These are phyloP conservation scores for Pichia occidentalis DNA, from an alignment of 805 yeast genomes.

Conservation along the genomic window DNA sequence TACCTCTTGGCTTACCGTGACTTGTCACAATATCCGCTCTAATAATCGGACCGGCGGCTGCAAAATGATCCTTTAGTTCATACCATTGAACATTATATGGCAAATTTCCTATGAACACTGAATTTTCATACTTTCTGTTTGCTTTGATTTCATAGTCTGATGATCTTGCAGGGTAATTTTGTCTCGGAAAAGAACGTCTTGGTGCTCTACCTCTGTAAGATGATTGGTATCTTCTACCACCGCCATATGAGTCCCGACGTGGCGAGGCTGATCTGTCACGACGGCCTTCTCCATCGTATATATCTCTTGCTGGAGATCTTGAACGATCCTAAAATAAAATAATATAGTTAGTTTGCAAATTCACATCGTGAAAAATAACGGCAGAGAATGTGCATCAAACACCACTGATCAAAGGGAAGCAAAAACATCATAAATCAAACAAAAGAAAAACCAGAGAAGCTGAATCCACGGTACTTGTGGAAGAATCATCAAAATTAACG, in stretches of 20 bases:
- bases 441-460: no score
- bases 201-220: slow-evolving; percentile 21
- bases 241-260: slow-evolving; percentile 22
- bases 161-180: slow-evolving; percentile 24
- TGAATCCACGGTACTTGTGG: no score
- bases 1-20: slow-evolving; percentile 78
- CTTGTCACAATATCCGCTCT: slow-evolving; percentile 78
- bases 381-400: no score
- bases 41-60: slow-evolving; percentile 56
- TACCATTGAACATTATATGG: slow-evolving; percentile 57
- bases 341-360: slow-evolving; percentile 8
- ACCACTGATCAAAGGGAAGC: no score
- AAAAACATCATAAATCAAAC: no score
- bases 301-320: slow-evolving; percentile 30
- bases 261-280: slow-evolving; percentile 29
- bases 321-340: slow-evolving; percentile 19
- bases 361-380: no score
- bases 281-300: slow-evolving; percentile 15
- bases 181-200: slow-evolving; percentile 10
- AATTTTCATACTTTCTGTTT: slow-evolving; percentile 58
- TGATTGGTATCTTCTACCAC: slow-evolving; percentile 16
- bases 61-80: slow-evolving; percentile 54
- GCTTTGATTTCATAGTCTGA: slow-evolving; percentile 33
- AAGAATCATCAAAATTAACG: no score
- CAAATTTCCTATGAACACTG: slow-evolving; percentile 67